Percentiles rank a stretch among this genome's conserved stretches.
Evolutionary conservation across 2,329 filamentous ascomycete genomes (phyloP).

Genomic region (Mariannaea elegans): DNA sequence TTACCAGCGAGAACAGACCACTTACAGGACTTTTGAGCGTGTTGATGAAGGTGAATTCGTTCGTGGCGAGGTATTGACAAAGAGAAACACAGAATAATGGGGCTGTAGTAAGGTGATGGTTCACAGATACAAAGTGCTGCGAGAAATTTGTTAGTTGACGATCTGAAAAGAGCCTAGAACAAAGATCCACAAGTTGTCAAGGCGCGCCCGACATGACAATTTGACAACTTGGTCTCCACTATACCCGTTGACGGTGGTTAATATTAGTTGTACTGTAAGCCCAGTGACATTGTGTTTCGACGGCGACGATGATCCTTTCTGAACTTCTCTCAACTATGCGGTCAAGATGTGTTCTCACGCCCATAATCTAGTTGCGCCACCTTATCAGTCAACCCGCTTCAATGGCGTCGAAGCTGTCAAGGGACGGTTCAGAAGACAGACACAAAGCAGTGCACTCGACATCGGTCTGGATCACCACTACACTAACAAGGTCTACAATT

Average conservation of each 20-base stretch:
- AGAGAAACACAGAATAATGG: not conserved
- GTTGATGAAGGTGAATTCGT: not conserved
- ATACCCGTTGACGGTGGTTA: too few relatives aligned
- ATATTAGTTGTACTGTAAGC: too few relatives aligned
- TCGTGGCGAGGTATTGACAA: not conserved
- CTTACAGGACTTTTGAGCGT: not conserved
- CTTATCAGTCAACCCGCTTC: not conserved
- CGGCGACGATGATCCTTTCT: not conserved
- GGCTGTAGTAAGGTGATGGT: not conserved
- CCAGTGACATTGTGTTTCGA: too few relatives aligned
- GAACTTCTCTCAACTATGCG: not conserved
- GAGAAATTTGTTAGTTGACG: not conserved
- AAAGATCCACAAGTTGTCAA: not conserved
- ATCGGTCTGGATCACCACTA: not conserved
- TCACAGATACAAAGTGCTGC: not conserved
- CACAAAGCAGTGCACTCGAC: not conserved
- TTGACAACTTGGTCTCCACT: too few relatives aligned
- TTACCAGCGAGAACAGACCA: not conserved
- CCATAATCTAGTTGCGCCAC: not conserved
- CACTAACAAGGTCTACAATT: not conserved
- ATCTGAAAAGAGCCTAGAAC: not conserved
- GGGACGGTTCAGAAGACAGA: not conserved
- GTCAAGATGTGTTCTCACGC: not conserved
- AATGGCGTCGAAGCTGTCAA: not conserved
- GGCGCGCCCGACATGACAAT: not conserved